Percentiles rank a stretch among this genome's conserved stretches.
These are phyloP conservation scores for Backusella tuberculispora DNA, from an alignment of 192 early-diverging fungal species.

Conservation along the genomic window DNA sequence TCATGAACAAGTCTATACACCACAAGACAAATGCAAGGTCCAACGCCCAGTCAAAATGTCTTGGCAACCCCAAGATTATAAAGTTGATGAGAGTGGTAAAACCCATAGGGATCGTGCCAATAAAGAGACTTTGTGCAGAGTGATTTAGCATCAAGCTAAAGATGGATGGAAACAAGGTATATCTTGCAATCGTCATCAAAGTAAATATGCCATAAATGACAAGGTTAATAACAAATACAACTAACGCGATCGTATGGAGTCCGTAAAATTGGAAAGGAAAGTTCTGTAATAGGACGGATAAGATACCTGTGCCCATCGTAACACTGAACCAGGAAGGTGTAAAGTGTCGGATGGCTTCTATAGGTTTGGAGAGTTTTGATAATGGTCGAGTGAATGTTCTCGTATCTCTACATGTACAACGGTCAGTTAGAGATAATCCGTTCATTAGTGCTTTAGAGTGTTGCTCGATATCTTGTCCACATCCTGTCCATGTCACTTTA, in stretches of 20 bases:
- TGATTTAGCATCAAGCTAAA: slow-evolving; percentile 47
- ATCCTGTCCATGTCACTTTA: neutral
- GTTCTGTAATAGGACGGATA: slow-evolving; percentile 35
- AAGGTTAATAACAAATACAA: slow-evolving; percentile 44
- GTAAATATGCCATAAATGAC: slow-evolving; percentile 40
- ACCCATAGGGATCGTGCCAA: slow-evolving; percentile 59
- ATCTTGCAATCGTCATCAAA: slow-evolving; percentile 38
- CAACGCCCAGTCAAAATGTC: slow-evolving; percentile 42
- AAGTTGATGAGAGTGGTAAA: slow-evolving; percentile 47
- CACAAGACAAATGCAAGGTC: slow-evolving; percentile 48
- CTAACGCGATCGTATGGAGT: slow-evolving; percentile 46
- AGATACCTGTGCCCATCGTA: slow-evolving; percentile 58
- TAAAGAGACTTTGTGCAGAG: slow-evolving; percentile 49
- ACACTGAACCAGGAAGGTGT: slow-evolving; percentile 61
- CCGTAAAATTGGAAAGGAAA: slow-evolving; percentile 49
- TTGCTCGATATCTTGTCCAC: neutral
- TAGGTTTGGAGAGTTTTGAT: neutral
- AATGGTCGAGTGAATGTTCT: neutral
- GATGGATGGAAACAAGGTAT: slow-evolving; percentile 47
- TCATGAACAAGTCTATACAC: slow-evolving; percentile 45
- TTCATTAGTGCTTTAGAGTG: neutral
- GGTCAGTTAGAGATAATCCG: neutral
- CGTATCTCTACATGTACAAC: neutral
- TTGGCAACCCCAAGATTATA: slow-evolving; percentile 32
- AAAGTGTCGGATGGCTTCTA: slow-evolving; percentile 39